Percentiles rank a stretch among this genome's conserved stretches.
phyloP scores from a whole-genome alignment of 495 filamentous ascomycete genomes.

The Pseudomonodictys pantanalensis region DNA sequence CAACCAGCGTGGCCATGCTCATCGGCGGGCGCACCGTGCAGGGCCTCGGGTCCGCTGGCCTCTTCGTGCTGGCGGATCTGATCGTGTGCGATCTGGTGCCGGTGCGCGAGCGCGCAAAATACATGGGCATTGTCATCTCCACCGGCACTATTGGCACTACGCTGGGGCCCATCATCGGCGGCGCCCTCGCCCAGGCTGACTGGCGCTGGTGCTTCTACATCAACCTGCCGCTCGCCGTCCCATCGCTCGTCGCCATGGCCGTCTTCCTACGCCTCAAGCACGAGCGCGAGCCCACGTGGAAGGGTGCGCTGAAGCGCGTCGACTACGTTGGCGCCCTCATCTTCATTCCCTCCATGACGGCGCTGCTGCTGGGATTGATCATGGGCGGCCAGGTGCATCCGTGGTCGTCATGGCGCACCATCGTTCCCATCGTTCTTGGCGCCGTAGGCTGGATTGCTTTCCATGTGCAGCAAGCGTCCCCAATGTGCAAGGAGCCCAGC shows the following conservation, averaged over 20 bases:
- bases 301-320: conserved; percentile 6
- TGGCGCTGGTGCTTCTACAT: conserved; percentile 37
- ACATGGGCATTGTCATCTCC: conserved; percentile 36
- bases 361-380: conserved; percentile 12
- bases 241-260: conserved; percentile 10
- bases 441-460: conserved; percentile 11
- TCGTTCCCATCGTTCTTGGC: conserved; percentile 20
- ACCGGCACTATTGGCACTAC: conserved; percentile 35
- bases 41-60: conserved; percentile 23
- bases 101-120: conserved; percentile 41
- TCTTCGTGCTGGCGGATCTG: conserved; percentile 37
- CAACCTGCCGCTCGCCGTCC: conserved; percentile 21
- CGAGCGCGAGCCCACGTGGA: conserved; percentile 12
- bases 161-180: conserved; percentile 44
- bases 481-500: conserved; percentile 9
- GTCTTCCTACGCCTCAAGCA: conserved; percentile 17
- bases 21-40: conserved; percentile 28
- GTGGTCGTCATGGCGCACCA: conserved; percentile 16
- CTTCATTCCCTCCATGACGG: conserved; percentile 10
- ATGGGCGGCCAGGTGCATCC: conserved; percentile 12
- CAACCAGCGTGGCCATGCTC: conserved; percentile 9
- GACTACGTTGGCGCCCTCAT: conserved; percentile 22
- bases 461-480: conserved; percentile 5
- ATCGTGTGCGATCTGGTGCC: conserved; percentile 46
- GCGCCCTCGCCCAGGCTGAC: conserved; percentile 30